Evolutionary conservation across 78 protist species (phyloP), one percentile per base, ranked within the genome.

Genomic region (Isochrysis galbana): DNA sequence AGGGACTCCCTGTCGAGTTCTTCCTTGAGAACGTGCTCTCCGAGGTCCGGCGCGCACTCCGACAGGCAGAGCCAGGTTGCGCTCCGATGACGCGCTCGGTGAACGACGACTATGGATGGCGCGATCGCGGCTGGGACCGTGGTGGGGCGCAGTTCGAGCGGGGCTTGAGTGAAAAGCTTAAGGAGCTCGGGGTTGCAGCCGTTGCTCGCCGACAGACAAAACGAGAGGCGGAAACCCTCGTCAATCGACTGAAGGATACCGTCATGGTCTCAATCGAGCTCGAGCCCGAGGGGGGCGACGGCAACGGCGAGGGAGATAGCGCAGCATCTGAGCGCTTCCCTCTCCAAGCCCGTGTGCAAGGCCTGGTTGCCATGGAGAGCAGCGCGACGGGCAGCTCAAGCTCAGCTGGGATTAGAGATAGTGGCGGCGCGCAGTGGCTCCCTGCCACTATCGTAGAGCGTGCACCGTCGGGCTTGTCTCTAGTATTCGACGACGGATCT

Each of bases 91-190:
- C 86, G 86, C 86, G 86, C 48, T 1, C 39, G 38, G 14, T 41
- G 36, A 14, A 7, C 86, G 86, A 77, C 29, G 86, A 77, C 29
- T 77, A 77, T 11, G 86, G 86, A 23, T 77, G 86, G 86, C 86
- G 86, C 86, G 86, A 77, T n/a, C 86, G 86, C 46, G 86, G 86
- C 47, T 77, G 86, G 86, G 86, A 77, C 48, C 86, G 86, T n/a
- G 86, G 86, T 46, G 86, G 86, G 23, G 47, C 48, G 47, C 86
- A 77, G 51, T 77, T 77, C 47, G 86, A 77, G 86, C 86, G 86
- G 14, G 26, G 23, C 21, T 22, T 77, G 38, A 46, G 39, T n/a
- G 86, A 77, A 19, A 23, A 23, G 86, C 47, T 77, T 29, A 44
- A 46, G 48, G 45, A 39, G 7, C 11, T 26, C 23, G 47, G 86